phyloP scores from a whole-genome alignment of 441 rosid species.

The Raphanus hybrid region DNA sequence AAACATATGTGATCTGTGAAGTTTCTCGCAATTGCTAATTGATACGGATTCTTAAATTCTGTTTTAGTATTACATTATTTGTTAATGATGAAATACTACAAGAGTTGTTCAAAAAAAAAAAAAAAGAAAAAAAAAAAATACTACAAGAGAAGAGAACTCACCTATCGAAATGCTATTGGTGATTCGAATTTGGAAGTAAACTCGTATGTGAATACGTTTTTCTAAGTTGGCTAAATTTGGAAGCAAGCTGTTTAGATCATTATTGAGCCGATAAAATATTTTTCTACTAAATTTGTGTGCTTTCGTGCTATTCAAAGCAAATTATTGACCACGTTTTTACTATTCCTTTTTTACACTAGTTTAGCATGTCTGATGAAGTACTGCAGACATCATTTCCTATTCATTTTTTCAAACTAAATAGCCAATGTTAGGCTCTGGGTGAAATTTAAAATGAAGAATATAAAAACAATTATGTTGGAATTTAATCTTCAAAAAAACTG shows the following conservation, averaged over 20 bases:
- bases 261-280: background rate
- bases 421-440: no score
- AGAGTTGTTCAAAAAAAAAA: no score
- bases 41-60: background rate
- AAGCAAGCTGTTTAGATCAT: background rate
- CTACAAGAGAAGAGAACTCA: background rate
- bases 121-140: no score
- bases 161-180: background rate
- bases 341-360: background rate
- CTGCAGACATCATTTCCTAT: background rate
- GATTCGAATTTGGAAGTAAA: conserved; percentile 14
- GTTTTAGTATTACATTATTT: no score
- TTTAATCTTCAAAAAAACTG: no score
- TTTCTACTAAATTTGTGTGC: background rate
- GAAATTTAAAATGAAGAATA: no score
- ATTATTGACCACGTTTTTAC: conserved; percentile 4
- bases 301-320: background rate
- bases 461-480: no score
- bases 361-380: conserved; percentile 7
- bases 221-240: background rate
- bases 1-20: no score
- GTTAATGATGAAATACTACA: background rate
- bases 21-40: background rate
- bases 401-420: background rate
- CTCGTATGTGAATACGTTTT: background rate